phyloP scores from a whole-genome alignment of 1,139 yeast species.

The Taphrina wiesneri region DNA sequence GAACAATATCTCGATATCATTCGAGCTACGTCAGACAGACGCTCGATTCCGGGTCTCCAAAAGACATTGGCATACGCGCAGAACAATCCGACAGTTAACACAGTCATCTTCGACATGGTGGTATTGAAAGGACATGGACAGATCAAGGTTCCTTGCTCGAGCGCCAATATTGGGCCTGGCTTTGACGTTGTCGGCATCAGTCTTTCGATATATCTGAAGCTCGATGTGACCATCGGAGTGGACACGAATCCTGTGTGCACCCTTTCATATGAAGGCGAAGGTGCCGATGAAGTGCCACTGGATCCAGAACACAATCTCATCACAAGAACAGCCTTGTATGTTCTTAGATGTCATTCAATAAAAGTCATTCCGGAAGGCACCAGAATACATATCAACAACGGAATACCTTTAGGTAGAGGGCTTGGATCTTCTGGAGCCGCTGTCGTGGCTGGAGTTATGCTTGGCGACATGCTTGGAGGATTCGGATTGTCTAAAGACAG shows the following conservation, averaged over 20 bases:
- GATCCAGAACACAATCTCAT: slow-evolving; percentile 75
- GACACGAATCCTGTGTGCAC: slow-evolving; percentile 51
- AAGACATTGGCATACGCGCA: no score
- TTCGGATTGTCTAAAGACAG: slow-evolving; percentile 73
- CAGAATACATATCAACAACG: slow-evolving; percentile 75
- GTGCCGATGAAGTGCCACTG: slow-evolving; percentile 76
- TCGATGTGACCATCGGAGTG: slow-evolving; percentile 53
- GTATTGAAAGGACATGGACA: slow-evolving; percentile 25
- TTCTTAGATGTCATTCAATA: slow-evolving; percentile 76
- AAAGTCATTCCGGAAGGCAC: slow-evolving; percentile 80
- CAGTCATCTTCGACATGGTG: no score
- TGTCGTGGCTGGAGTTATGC: slow-evolving; percentile 92
- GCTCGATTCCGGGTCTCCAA: no score
- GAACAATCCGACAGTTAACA: no score
- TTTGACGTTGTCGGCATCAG: slow-evolving; percentile 95
- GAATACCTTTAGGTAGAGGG: slow-evolving; percentile 95
- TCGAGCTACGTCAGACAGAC: neutral
- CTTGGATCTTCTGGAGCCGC: slow-evolving; percentile 99
- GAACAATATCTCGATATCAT: neutral
- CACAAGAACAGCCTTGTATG: slow-evolving; percentile 89
- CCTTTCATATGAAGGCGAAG: slow-evolving; percentile 71
- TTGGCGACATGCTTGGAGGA: slow-evolving; percentile 81
- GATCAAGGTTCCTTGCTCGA: slow-evolving; percentile 89
- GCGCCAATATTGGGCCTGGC: slow-evolving; percentile 98
- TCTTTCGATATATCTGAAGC: slow-evolving; percentile 67